Evolutionary conservation across 2,329 filamentous ascomycete species (phyloP).

Genomic region (Aspergillus fischeri): DNA sequence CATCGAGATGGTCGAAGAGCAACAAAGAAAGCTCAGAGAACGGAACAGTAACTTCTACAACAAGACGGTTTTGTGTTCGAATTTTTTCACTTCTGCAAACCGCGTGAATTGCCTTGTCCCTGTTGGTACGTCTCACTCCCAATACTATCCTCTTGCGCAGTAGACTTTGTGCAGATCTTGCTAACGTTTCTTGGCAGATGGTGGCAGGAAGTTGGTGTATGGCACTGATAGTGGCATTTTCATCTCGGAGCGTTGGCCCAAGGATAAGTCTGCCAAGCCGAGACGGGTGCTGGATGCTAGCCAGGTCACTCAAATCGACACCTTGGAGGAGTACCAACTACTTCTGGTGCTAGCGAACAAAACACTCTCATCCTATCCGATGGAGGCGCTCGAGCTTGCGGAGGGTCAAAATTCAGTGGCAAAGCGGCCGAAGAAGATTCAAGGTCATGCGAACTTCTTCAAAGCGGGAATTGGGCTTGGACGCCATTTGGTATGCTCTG

Average conservation of each 20-base stretch:
- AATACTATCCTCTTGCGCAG: neutral
- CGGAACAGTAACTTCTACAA: constrained; percentile 65
- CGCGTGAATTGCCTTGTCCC: constrained; percentile 93
- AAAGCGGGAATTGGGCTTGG: constrained; percentile 93
- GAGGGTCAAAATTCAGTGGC: constrained; percentile 68
- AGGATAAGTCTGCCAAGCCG: constrained; percentile 69
- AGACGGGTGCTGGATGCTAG: constrained; percentile 80
- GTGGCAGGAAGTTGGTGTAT: constrained; percentile 88
- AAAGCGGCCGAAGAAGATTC: constrained; percentile 91
- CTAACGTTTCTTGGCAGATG: constrained; percentile 56
- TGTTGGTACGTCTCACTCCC: constrained; percentile 59
- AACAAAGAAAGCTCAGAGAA: constrained; percentile 81
- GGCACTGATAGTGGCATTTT: constrained; percentile 94
- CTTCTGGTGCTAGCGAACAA: constrained; percentile 90
- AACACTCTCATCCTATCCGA: constrained; percentile 81
- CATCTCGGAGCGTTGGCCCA: constrained; percentile 83
- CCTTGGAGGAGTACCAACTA: constrained; percentile 90
- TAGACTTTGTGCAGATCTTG: neutral
- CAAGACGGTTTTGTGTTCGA: constrained; percentile 67
- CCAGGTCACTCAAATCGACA: constrained; percentile 90
- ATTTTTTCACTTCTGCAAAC: constrained; percentile 86
- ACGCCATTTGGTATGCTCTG: constrained; percentile 89
- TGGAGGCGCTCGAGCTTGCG: constrained; percentile 79
- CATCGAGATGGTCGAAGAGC: constrained; percentile 90
- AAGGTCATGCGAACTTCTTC: constrained; percentile 97